Conservation (phyloP, 2,329 filamentous ascomycete genomes). For the Emydomyces testavorans region DNA sequence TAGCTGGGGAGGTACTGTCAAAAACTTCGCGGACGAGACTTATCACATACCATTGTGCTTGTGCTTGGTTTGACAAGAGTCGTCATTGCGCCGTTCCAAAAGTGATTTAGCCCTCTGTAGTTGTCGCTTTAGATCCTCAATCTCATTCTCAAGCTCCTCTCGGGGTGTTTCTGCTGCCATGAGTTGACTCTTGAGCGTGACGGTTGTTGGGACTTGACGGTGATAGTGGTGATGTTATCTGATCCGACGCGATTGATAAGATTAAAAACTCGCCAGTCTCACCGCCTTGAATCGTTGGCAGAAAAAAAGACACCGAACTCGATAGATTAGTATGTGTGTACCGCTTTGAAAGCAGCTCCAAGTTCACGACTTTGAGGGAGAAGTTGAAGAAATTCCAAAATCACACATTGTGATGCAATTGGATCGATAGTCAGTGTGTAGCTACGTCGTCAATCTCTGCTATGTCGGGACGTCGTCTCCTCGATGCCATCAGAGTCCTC, state of each 20-base stretch:
- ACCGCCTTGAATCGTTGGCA: not conserved
- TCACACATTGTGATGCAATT: slow-evolving; percentile 1
- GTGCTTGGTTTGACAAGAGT: slow-evolving; percentile 14
- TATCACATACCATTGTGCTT: not conserved
- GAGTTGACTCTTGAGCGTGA: no score
- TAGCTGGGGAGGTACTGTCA: no score
- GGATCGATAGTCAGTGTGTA: not conserved
- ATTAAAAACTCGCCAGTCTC: not conserved
- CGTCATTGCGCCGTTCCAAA: slow-evolving; percentile 22
- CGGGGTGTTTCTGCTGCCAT: not conserved
- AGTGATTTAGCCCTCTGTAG: slow-evolving; percentile 37
- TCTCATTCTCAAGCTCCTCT: slow-evolving; percentile 27
- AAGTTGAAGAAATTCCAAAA: not conserved
- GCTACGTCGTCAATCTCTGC: not conserved
- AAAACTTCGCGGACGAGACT: no score
- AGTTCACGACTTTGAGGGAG: not conserved
- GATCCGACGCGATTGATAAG: not conserved
- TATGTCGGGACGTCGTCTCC: slow-evolving; percentile 51
- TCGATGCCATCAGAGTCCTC: slow-evolving; percentile 60
- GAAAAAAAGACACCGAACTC: slow-evolving; percentile 4
- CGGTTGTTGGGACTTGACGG: not conserved
- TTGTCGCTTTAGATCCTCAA: slow-evolving; percentile 39
- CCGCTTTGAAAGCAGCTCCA: not conserved
- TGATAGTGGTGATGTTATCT: not conserved
- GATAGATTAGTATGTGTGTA: no score